Evolutionary conservation across 495 filamentous ascomycete species (phyloP), one percentile per base, ranked within the genome.

Genomic region (Trichoderma gamsii): DNA sequence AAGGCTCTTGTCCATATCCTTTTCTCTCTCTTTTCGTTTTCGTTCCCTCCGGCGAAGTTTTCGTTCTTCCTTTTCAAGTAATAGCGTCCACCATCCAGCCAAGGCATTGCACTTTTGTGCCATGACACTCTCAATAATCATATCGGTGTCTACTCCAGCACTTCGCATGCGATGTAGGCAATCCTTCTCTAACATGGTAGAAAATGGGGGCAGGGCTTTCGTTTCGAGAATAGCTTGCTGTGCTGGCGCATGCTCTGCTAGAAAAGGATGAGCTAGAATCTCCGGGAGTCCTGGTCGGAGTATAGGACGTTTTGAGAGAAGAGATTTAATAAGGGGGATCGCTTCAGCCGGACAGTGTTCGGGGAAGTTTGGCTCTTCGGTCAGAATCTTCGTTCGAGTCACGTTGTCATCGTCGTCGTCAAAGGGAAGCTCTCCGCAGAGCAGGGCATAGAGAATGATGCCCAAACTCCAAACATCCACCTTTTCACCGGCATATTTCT

Each of bases 401-500:
- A 88, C 81, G 69, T 85, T 86, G 71, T 97, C 94, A 72, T 94
- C 87, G 73, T 97, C 95, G 66, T 99, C 95, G 73, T 99, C 95
- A 73, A 94, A 99, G 7, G 95, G 95, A 25, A 99, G 84, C 77
- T 98, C 96, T 51, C 95, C 95, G 52, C 89, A 90, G 64, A 99
- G 81, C 41, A 99, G 82, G 46, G 95, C 93, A 77, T 96, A 98
- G 25, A 99, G 84, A 70, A 99, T 99, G 64, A 98, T 92, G 0
- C 95, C 95, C 72, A 99, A 78, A 76, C 95, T 98, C 95, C 95
- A 99, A 7, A 98, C 92, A 75, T 99, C 95, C 67, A 99, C 95
- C 76, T 96, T 97, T 79, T 97, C 93, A 2, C 92, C 93, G 0
- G 92, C 93, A 74, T 99, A 99, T 75, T 96, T 98, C 78, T 99